Evolutionary conservation across 345 rosid species (phyloP).

Genomic region (Citrus medica): DNA sequence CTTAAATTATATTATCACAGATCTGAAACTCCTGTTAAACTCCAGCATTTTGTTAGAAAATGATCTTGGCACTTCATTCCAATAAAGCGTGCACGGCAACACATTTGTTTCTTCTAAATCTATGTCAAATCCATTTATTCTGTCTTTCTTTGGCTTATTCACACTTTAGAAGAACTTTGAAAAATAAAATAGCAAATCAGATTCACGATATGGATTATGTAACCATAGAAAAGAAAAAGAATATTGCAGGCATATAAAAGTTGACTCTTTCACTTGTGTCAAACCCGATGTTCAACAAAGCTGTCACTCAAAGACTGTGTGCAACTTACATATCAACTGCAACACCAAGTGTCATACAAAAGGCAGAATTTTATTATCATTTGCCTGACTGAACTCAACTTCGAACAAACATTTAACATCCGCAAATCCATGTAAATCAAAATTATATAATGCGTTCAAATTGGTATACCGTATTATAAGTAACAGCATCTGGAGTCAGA

Average conservation of each 20-base stretch:
- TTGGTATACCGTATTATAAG: constrained; percentile 70
- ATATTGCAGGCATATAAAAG: neutral
- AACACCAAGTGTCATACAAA: neutral
- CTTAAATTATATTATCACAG: neutral
- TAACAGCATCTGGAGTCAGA: constrained; percentile 73
- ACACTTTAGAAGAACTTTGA: neutral
- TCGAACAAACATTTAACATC: neutral
- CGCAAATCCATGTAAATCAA: neutral
- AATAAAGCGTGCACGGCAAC: neutral
- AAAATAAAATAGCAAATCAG: neutral
- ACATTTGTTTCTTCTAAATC: neutral
- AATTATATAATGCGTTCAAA: neutral
- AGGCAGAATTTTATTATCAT: neutral
- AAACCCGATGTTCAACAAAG: neutral
- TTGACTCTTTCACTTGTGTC: neutral
- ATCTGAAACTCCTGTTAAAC: neutral
- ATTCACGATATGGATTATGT: neutral
- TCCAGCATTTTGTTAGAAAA: neutral
- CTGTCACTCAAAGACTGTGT: neutral
- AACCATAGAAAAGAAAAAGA: neutral
- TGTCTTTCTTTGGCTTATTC: neutral
- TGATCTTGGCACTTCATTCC: neutral
- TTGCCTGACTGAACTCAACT: neutral
- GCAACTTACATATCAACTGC: neutral
- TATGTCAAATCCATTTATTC: neutral